These are phyloP conservation scores for Sporothrix curviconia DNA, from an alignment of 2,329 filamentous ascomycete genomes.

Conservation along the genomic window DNA sequence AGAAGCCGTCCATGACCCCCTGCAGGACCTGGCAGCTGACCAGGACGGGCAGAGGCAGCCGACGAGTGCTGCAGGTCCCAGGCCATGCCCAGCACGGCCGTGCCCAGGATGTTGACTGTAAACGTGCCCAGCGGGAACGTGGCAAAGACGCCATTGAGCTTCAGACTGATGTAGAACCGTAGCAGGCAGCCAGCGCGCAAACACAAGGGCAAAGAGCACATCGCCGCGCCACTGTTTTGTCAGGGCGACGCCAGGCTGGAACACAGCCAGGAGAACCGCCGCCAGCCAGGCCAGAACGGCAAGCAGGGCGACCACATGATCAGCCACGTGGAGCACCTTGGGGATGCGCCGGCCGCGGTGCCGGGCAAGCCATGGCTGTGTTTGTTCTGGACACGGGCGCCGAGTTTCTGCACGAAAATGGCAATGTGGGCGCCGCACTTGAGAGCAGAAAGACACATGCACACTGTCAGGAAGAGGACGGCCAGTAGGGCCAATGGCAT, in stretches of 20 bases:
- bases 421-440: constrained; percentile 71
- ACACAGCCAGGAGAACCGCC: constrained; percentile 62
- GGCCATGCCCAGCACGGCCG: constrained; percentile 64
- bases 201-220: constrained; percentile 69
- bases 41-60: constrained; percentile 40
- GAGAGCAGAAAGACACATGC: constrained; percentile 63
- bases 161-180: constrained; percentile 65
- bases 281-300: constrained; percentile 73
- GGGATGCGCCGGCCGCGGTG: not conserved
- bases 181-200: constrained; percentile 73
- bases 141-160: constrained; percentile 60
- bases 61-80: constrained; percentile 66
- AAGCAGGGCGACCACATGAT: constrained; percentile 57
- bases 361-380: constrained; percentile 47
- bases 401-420: constrained; percentile 48
- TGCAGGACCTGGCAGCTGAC: constrained; percentile 57
- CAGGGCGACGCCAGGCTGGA: constrained; percentile 55
- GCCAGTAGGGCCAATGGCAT: constrained; percentile 74
- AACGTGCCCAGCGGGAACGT: constrained; percentile 85
- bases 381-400: too few species aligned
- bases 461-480: constrained; percentile 65
- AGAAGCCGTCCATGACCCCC: constrained; percentile 62
- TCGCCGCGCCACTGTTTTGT: constrained; percentile 65
- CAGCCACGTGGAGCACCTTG: constrained; percentile 48
- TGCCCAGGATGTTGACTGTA: constrained; percentile 70